Percentiles rank a stretch among this genome's conserved stretches.
These are phyloP conservation scores for Mucor piriformis DNA, from an alignment of 371 early-diverging fungal species.

Conservation along the genomic window DNA sequence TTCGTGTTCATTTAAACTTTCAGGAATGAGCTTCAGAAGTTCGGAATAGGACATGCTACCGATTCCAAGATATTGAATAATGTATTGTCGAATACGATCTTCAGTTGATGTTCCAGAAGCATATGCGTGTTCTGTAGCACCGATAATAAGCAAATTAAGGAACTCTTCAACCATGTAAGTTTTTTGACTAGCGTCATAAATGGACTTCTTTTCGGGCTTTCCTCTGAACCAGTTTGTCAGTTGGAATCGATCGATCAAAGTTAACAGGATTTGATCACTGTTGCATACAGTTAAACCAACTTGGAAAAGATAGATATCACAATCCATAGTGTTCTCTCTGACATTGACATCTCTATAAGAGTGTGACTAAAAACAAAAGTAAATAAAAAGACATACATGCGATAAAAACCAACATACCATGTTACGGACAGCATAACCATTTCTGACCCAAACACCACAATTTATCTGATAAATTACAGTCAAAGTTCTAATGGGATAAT, in stretches of 20 bases:
- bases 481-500: conserved; percentile 75
- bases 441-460: conserved; percentile 93
- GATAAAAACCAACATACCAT: conserved; percentile 37
- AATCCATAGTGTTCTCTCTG: conserved; percentile 83
- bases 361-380: conserved; percentile 56
- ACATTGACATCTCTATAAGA: conserved; percentile 77
- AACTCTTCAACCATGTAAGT: conserved; percentile 85
- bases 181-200: conserved; percentile 70
- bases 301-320: conserved; percentile 84
- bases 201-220: conserved; percentile 36
- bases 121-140: conserved; percentile 81
- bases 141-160: conserved; percentile 78
- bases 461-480: conserved; percentile 88
- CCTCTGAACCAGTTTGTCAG: conserved; percentile 86
- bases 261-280: conserved; percentile 72
- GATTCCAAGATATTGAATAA: conserved; percentile 82
- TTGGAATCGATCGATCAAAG: conserved; percentile 81
- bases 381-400: not conserved
- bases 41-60: conserved; percentile 83
- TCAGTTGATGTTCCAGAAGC: conserved; percentile 68
- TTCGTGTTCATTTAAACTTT: conserved; percentile 74
- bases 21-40: conserved; percentile 81
- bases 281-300: conserved; percentile 68
- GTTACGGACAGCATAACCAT: conserved; percentile 79
- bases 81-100: conserved; percentile 80